phyloP scores from a whole-genome alignment of 108 stramenopile species.

The Stephanodiscus minutulus region DNA sequence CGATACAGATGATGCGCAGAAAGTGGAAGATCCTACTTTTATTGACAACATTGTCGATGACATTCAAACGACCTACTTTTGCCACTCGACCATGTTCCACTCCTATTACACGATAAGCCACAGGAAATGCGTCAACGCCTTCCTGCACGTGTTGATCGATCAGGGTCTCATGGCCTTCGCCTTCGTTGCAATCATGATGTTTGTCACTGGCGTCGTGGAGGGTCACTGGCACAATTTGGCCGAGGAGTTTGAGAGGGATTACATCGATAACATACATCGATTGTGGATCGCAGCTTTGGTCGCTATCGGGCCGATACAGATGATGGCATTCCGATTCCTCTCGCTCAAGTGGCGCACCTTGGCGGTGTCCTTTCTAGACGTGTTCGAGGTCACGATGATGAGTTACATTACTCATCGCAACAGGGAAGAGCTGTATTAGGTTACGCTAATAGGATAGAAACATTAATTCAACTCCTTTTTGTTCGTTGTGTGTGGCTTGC shows the following conservation, averaged over 20 bases:
- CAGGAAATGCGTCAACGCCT: conserved; percentile 18
- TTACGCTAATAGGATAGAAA: no score
- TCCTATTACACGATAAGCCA: conserved; percentile 11
- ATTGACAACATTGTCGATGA: background rate
- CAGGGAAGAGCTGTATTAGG: no score
- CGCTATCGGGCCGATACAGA: conserved; percentile 23
- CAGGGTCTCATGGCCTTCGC: conserved; percentile 36
- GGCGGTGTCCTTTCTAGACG: conserved; percentile 25
- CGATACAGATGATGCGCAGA: background rate
- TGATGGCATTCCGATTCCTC: conserved; percentile 30
- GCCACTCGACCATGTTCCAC: conserved; percentile 8
- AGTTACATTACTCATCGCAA: conserved; percentile 34
- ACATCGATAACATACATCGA: conserved; percentile 16
- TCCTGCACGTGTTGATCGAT: conserved; percentile 36
- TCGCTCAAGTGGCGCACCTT: conserved; percentile 20
- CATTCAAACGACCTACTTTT: background rate
- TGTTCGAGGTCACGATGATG: conserved; percentile 32
- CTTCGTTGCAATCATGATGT: conserved; percentile 33
- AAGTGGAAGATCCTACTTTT: background rate
- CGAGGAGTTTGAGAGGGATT: conserved; percentile 31
- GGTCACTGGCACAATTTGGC: conserved; percentile 21
- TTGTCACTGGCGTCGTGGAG: conserved; percentile 31
- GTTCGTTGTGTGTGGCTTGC: no score
- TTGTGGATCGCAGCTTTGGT: conserved; percentile 30
- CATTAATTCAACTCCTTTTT: no score